Evolutionary conservation across 192 early-diverging fungal genomes (phyloP).

Genomic region (Spizellomyces punctatus): DNA sequence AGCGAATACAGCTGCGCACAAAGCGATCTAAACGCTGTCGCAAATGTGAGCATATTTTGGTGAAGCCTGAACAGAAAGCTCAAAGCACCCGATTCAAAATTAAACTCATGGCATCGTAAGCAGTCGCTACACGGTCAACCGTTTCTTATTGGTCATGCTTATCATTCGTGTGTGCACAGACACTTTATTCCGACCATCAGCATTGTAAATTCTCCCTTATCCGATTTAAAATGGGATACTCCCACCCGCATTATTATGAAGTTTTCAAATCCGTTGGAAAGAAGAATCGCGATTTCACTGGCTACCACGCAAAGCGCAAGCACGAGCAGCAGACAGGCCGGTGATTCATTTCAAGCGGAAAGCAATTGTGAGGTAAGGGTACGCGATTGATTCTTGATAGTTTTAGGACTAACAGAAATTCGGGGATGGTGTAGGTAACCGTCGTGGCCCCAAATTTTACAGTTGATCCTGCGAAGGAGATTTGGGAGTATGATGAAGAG

Average conservation of each 20-base stretch:
- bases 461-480: conserved; percentile 73
- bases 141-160: neutral
- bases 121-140: too few relatives aligned
- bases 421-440: conserved; percentile 39
- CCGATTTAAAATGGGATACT: conserved; percentile 9
- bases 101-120: conserved; percentile 81
- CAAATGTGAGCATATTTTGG: conserved; percentile 83
- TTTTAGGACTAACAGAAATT: neutral
- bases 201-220: conserved; percentile 43
- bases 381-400: neutral
- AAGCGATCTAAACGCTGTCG: conserved; percentile 87
- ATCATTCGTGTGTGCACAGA: conserved; percentile 29
- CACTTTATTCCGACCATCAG: conserved; percentile 82
- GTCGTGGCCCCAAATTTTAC: conserved; percentile 67
- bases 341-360: neutral
- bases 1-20: conserved; percentile 83
- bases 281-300: conserved; percentile 66
- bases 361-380: conserved; percentile 11
- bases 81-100: conserved; percentile 87
- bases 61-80: conserved; percentile 91
- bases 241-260: conserved; percentile 58
- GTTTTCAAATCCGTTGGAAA: conserved; percentile 81
- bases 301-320: conserved; percentile 29
- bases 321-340: neutral
- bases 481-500: conserved; percentile 72